These are phyloP conservation scores for Aegilops bicornis DNA, from an alignment of 176 grass and related monocot genomes.

Conservation along the genomic window DNA sequence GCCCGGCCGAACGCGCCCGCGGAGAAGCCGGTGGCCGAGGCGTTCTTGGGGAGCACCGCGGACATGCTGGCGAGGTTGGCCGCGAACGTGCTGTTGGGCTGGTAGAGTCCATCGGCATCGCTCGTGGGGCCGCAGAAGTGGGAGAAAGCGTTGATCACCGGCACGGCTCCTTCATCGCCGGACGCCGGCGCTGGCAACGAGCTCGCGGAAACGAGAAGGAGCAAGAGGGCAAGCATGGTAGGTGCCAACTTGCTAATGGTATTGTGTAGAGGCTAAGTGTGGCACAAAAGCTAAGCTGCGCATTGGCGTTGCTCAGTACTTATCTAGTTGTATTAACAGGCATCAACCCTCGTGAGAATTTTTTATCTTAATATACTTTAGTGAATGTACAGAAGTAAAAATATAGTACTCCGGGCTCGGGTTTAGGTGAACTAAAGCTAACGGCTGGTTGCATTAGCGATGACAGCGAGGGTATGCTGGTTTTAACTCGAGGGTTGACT, in stretches of 20 bases:
- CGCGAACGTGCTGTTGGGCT: conserved; percentile 32
- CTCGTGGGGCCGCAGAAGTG: conserved; percentile 24
- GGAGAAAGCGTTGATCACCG: conserved; percentile 28
- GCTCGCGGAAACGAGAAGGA: conserved; percentile 11
- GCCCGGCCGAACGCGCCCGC: conserved; percentile 11
- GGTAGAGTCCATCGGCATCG: conserved; percentile 3
- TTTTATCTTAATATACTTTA: background rate
- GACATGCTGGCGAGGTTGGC: conserved; percentile 39
- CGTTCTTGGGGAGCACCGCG: conserved; percentile 18
- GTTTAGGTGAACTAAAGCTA: too few relatives aligned
- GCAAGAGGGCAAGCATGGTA: conserved; percentile 38
- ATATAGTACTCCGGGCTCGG: too few relatives aligned
- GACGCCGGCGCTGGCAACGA: background rate
- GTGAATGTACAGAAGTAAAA: too few relatives aligned
- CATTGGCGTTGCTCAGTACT: background rate
- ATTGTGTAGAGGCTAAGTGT: background rate
- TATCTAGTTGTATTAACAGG: conserved; percentile 9
- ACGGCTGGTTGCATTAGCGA: background rate
- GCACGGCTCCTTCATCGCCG: conserved; percentile 1
- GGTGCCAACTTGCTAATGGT: background rate
- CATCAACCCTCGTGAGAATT: background rate
- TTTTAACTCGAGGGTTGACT: conserved; percentile 30
- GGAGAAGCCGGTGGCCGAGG: conserved; percentile 38
- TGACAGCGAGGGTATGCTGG: conserved; percentile 18
- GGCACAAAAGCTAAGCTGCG: background rate